phyloP scores from a whole-genome alignment of 192 early-diverging fungal genomes.

The Chytriomyces confervae region DNA sequence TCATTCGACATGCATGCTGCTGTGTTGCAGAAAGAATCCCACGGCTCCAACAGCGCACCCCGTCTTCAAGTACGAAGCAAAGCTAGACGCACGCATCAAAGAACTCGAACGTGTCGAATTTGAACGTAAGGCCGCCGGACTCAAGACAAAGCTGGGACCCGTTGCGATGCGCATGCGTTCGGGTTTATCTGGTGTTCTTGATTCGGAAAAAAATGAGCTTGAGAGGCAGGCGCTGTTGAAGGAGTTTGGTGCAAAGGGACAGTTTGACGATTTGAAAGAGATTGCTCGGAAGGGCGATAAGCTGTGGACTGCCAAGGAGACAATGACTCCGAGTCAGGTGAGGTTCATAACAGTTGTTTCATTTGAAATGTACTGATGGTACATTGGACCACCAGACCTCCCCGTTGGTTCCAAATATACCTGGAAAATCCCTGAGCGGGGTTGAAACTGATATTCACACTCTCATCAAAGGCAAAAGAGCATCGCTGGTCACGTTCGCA shows the following conservation, averaged over 20 bases:
- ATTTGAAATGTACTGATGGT: neutral
- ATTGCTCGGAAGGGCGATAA: constrained; percentile 51
- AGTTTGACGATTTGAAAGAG: constrained; percentile 41
- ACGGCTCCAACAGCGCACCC: constrained; percentile 20
- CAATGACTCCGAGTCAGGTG: constrained; percentile 33
- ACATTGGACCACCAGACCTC: constrained; percentile 9
- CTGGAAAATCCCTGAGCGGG: constrained; percentile 38
- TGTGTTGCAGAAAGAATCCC: neutral
- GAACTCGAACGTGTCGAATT: constrained; percentile 39
- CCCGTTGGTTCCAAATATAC: constrained; percentile 44
- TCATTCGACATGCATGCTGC: neutral
- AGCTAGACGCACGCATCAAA: constrained; percentile 39
- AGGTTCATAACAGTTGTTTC: neutral
- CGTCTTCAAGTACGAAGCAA: constrained; percentile 38
- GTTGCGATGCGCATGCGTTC: constrained; percentile 5
- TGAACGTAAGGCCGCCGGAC: constrained; percentile 30
- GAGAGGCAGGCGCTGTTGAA: constrained; percentile 14
- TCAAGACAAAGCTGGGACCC: constrained; percentile 4
- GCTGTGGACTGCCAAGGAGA: constrained; percentile 51
- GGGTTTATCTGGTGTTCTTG: neutral
- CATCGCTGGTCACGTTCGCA: constrained; percentile 46
- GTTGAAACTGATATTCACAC: constrained; percentile 38
- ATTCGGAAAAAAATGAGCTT: constrained; percentile 24
- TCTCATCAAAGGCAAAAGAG: constrained; percentile 31
- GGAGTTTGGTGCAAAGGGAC: constrained; percentile 22